phyloP scores from a whole-genome alignment of 2,329 filamentous ascomycete genomes.

The Drechslerella coelobrocha region DNA sequence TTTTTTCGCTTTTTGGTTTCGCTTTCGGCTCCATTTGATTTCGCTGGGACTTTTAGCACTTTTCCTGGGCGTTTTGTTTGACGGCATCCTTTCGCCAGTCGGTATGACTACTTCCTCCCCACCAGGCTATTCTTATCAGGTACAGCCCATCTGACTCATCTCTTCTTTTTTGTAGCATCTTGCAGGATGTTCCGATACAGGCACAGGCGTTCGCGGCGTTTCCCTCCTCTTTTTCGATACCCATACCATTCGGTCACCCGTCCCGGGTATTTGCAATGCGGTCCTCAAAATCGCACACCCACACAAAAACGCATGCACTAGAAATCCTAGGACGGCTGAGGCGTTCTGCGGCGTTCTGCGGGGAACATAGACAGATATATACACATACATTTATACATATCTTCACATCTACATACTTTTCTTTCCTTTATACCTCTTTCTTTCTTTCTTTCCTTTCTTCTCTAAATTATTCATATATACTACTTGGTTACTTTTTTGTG shows the following conservation, averaged over 20 bases:
- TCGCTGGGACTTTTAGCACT: background rate
- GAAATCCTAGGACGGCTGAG: conserved; percentile 5
- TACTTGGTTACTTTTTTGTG: too few relatives aligned
- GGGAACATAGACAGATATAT: conserved; percentile 1
- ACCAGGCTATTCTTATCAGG: background rate
- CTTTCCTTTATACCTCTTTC: background rate
- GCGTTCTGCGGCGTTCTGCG: conserved; percentile 3
- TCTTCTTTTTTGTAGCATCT: background rate
- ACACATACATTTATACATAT: background rate
- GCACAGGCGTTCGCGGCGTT: background rate
- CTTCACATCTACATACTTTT: background rate
- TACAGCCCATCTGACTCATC: background rate
- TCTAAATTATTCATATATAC: background rate
- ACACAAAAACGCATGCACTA: too few relatives aligned
- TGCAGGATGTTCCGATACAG: background rate
- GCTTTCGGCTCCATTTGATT: background rate
- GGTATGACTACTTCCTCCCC: background rate
- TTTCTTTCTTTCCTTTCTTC: background rate
- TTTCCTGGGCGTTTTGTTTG: background rate
- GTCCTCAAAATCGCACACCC: background rate
- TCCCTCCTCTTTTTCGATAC: background rate
- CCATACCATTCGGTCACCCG: conserved; percentile 1
- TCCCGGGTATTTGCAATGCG: background rate
- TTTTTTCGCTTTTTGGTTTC: background rate
- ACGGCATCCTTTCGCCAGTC: background rate